Evolutionary conservation across 1,284 basidiomycete species (phyloP), one percentile per base, ranked within the genome.

Genomic region (Leucoagaricus sp.): DNA sequence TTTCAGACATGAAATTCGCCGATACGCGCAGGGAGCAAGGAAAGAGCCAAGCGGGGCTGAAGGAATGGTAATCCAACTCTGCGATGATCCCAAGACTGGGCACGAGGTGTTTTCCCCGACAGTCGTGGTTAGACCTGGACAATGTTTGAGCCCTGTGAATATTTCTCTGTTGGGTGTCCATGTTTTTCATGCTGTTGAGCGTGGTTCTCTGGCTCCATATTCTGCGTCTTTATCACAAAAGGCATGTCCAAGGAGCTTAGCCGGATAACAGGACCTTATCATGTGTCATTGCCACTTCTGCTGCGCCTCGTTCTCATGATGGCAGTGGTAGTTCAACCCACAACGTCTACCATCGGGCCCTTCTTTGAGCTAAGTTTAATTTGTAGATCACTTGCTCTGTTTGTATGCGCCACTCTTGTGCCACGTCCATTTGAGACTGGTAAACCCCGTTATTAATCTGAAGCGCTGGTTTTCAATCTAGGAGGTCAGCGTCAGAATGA

Each of bases 401-500:
- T 38, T 38, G 6, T 9, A 38, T 38, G 17, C 36, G 36, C 36
- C 36, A 38, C 36, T 15, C 36, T 38, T 10, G 36, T n/a, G 15
- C 17, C 36, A 38, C 40, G 40, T 41, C 19, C 19, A 41, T 41
- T 6, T 15, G n/a, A 23, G 5, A 41, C 19, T 5, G 40, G 40
- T 15, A 4, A 23, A 21, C 40, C 23, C 40, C 40, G 23, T 7
- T 33, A 7, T 23, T 12, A 21, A n/a, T 15, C 19, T 7, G 7
- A 15, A 41, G 17, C n/a, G 40, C 40, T 41, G 40, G 5, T 15
- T 15, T n/a, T 13, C 36, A 23, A 23, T 49, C 31, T 21, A 19
- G n/a, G 34, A 42, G 15, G 17, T 41, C 51, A 41, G 51, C 51
- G 41, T 41, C 40, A 31, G 10, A 41, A 29, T 53, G 51, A 53